A percentile compares a stretch with the other conserved stretches of the same genome.
Evolutionary conservation across 2,329 filamentous ascomycete genomes (phyloP).

Genomic region (Parafenestella ontariensis): DNA sequence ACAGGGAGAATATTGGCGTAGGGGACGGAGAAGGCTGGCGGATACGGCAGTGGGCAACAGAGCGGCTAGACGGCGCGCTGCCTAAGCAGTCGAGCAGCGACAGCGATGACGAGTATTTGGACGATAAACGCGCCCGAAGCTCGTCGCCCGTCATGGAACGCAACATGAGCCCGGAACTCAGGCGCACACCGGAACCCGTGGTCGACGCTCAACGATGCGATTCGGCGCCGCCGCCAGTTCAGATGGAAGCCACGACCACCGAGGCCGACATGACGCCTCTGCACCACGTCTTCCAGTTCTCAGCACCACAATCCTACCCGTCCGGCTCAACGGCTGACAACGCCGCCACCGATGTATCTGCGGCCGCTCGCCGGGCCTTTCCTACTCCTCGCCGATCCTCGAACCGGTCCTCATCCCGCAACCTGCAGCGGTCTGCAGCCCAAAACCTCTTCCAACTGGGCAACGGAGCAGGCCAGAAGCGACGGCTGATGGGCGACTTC

Average conservation of each 20-base stretch:
- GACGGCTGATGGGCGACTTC: constrained; percentile 75
- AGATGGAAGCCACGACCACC: constrained; percentile 43
- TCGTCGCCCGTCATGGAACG: constrained; percentile 66
- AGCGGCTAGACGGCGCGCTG: constrained; percentile 71
- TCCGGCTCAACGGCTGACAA: constrained; percentile 48
- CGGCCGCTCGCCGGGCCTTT: constrained; percentile 42
- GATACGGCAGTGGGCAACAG: constrained; percentile 71
- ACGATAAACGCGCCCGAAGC: constrained; percentile 64
- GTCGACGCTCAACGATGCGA: constrained; percentile 32
- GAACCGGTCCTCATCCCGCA: constrained; percentile 46
- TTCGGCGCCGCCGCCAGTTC: constrained; percentile 50
- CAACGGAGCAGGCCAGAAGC: constrained; percentile 72
- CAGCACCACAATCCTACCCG: constrained; percentile 67
- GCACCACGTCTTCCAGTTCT: constrained; percentile 69
- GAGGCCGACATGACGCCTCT: constrained; percentile 39
- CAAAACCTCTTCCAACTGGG: constrained; percentile 59
- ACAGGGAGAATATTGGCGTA: constrained; percentile 79
- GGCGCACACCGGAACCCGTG: constrained; percentile 31
- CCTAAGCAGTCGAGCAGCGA: constrained; percentile 62
- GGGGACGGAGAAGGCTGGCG: constrained; percentile 78
- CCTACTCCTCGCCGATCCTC: constrained; percentile 41
- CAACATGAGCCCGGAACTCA: constrained; percentile 54
- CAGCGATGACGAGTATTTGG: constrained; percentile 72
- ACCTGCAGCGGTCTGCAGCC: constrained; percentile 40
- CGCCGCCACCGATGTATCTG: constrained; percentile 30